Evolutionary conservation across 179 eudicot species (phyloP), one percentile per base, ranked within the genome.

Genomic region (Silene vulgaris): DNA sequence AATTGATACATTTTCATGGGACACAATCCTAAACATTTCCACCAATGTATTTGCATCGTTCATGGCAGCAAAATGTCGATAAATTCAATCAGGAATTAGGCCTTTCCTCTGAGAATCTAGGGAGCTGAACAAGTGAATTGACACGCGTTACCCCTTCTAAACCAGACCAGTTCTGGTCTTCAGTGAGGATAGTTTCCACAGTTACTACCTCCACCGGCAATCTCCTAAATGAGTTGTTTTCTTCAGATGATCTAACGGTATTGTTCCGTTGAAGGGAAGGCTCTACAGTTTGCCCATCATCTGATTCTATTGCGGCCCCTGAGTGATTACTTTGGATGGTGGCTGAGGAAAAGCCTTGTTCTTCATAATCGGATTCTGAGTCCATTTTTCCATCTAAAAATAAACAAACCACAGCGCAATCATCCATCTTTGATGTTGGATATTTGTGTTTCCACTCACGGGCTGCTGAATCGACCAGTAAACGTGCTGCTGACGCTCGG

Each of bases 391-490:
- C 95, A 26, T 92, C 97, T 64, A 92, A 76, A 52, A 89, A 92
- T 52, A 91, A 79, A 82, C 96, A 92, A 21, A 92, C 91, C 11
- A 88, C 97, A 4, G 97, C 97, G 82, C 96, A 92, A 54, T 92
- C 97, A 48, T 93, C 95, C 95, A 93, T 91, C 84, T 89, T 92
- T 30, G 97, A 92, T 14, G 97, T 92, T 0, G 97, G 97, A 57
- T 92, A 92, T 74, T 92, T 91, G 74, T 86, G 79, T 84, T 91
- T 92, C 95, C 97, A 91, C 78, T 92, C 95, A 3, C 87, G 86
- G 3, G 95, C 91, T 57, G 97, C 97, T 0, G 86, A 80, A 30
- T 92, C 97, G 4, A 92, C 95, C 48, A 91, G 60, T 74, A 85
- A 67, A 50, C 88, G 81, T 69, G 97, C 89, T 17, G 94, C 97